These are phyloP conservation scores for Penicillium hordei DNA, from an alignment of 2,329 filamentous ascomycete genomes.

Conservation along the genomic window DNA sequence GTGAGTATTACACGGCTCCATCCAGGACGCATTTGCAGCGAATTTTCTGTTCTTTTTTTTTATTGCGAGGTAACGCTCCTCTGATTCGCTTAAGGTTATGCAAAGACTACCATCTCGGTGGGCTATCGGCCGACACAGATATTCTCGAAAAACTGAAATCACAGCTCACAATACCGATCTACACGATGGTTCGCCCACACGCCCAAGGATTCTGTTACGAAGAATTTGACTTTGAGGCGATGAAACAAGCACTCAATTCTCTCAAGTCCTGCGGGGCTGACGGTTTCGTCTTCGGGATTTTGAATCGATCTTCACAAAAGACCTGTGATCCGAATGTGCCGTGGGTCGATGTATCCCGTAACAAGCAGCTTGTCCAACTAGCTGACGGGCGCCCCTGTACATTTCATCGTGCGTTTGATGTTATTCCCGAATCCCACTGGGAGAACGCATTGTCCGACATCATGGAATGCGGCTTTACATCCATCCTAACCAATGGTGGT, in stretches of 20 bases:
- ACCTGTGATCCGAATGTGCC: neutral
- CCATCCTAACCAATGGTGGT: conserved; percentile 52
- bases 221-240: conserved; percentile 42
- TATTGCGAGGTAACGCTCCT: too few species aligned
- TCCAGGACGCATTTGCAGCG: too few species aligned
- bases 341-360: conserved; percentile 45
- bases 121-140: conserved; percentile 20
- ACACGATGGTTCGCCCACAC: conserved; percentile 56
- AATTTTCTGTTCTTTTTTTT: too few species aligned
- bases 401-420: conserved; percentile 57
- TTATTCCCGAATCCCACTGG: conserved; percentile 30
- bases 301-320: conserved; percentile 27
- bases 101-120: conserved; percentile 22
- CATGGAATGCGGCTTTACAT: conserved; percentile 46
- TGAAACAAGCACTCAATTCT: conserved; percentile 43
- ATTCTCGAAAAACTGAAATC: conserved; percentile 27
- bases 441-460: conserved; percentile 36
- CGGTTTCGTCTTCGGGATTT: conserved; percentile 56
- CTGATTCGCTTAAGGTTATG: conserved; percentile 17
- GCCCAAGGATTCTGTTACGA: conserved; percentile 49
- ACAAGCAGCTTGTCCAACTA: conserved; percentile 43
- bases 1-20: conserved; percentile 18
- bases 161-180: conserved; percentile 43
- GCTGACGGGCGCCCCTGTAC: conserved; percentile 51
- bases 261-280: conserved; percentile 40